Evolutionary conservation across 495 filamentous ascomycete genomes (phyloP).

Genomic region (Hypomontagnella monticulosa): DNA sequence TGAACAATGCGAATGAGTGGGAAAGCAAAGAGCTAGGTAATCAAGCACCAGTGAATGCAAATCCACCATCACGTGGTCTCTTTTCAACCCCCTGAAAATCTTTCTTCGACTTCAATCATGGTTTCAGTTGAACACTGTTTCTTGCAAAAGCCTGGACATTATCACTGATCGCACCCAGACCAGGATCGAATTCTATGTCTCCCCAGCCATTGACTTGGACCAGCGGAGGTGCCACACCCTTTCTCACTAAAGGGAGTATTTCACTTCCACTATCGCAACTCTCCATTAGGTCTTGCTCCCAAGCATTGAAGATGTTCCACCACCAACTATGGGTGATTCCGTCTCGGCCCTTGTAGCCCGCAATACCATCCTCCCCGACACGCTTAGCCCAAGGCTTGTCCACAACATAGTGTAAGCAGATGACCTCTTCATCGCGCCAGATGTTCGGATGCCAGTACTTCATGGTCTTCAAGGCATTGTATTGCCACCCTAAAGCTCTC

Average conservation of each 20-base stretch:
- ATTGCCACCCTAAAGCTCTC: conserved; percentile 57
- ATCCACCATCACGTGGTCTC: no score
- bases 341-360: conserved; percentile 56
- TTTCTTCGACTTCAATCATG: no score
- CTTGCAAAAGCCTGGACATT: conserved; percentile 4
- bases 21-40: no score
- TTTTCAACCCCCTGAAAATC: no score
- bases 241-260: background rate
- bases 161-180: conserved; percentile 1
- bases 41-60: no score
- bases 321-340: conserved; percentile 59
- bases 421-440: conserved; percentile 63
- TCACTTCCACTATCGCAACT: background rate
- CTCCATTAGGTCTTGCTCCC: conserved; percentile 36
- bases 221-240: conserved; percentile 9
- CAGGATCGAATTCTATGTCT: conserved; percentile 3
- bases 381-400: conserved; percentile 65
- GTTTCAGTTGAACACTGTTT: no score
- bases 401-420: conserved; percentile 63
- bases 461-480: conserved; percentile 65
- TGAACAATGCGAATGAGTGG: no score
- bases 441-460: conserved; percentile 61
- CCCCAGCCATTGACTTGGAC: background rate
- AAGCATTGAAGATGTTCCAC: conserved; percentile 52
- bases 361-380: conserved; percentile 53